Conservation (phyloP, 2,329 filamentous ascomycete species). For the Stachybotrys chartarum region DNA sequence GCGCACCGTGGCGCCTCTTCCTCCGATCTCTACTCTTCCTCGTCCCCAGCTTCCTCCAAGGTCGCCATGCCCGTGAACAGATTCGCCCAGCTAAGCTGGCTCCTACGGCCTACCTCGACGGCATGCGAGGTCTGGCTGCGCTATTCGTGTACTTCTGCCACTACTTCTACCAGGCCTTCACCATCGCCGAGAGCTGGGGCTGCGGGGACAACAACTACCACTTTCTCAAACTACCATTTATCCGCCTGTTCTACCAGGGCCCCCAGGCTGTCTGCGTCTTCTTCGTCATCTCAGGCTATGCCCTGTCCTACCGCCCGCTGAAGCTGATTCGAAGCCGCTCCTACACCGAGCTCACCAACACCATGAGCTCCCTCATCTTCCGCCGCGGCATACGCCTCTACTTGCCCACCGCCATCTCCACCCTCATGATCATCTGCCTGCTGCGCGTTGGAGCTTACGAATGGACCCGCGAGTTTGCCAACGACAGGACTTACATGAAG, state of each 20-base stretch:
- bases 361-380: constrained; percentile 43
- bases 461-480: constrained; percentile 37
- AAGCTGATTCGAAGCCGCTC: constrained; percentile 33
- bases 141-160: constrained; percentile 52
- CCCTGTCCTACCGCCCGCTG: constrained; percentile 46
- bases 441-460: constrained; percentile 41
- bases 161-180: constrained; percentile 45
- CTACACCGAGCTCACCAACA: constrained; percentile 31
- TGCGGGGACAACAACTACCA: constrained; percentile 34
- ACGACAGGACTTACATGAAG: constrained; percentile 33
- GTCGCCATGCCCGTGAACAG: constrained; percentile 32
- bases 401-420: constrained; percentile 42
- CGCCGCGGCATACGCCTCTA: constrained; percentile 45
- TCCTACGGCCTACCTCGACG: constrained; percentile 51
- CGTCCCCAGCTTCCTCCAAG: constrained; percentile 46
- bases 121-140: constrained; percentile 49
- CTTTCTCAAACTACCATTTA: constrained; percentile 43
- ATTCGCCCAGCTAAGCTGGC: constrained; percentile 32
- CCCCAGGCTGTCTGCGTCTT: constrained; percentile 53
- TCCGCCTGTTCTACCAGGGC: constrained; percentile 47
- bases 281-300: constrained; percentile 57
- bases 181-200: constrained; percentile 44
- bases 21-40: constrained; percentile 36
- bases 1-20: constrained; percentile 25
- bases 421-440: constrained; percentile 36